These are phyloP conservation scores for Boletales sp. DNA, from an alignment of 768 basidiomycete species.

Conservation along the genomic window DNA sequence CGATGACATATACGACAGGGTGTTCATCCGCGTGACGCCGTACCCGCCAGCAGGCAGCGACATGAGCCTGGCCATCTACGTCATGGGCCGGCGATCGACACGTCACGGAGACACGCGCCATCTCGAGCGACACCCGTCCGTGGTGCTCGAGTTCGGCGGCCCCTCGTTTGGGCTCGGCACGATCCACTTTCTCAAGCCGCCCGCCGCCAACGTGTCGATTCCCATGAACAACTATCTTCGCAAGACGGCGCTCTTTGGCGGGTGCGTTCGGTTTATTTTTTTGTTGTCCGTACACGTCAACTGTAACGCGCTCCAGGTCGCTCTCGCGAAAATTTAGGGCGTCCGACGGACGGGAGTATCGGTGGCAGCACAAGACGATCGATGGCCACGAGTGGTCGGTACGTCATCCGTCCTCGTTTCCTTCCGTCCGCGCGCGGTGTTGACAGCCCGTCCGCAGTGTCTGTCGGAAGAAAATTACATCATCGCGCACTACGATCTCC, in stretches of 20 bases:
- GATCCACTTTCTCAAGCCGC: conserved; percentile 47
- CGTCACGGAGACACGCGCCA: conserved; percentile 54
- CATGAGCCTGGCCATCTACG: conserved; percentile 53
- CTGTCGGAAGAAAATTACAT: conserved; percentile 49
- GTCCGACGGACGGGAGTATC: conserved; percentile 68
- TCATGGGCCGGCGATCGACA: conserved; percentile 62
- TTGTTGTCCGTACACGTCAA: neutral
- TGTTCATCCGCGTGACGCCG: conserved; percentile 61
- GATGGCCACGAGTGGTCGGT: conserved; percentile 75
- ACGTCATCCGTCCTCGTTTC: conserved; percentile 28
- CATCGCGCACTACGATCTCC: conserved; percentile 66
- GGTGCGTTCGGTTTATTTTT: conserved; percentile 41
- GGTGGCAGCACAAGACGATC: conserved; percentile 56
- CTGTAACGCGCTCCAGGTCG: conserved; percentile 40
- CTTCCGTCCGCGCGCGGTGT: conserved; percentile 4
- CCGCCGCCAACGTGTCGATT: conserved; percentile 37
- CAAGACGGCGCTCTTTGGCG: conserved; percentile 61
- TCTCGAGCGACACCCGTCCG: conserved; percentile 48
- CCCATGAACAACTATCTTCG: conserved; percentile 64
- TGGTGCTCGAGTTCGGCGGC: conserved; percentile 55
- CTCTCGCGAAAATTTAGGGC: conserved; percentile 64
- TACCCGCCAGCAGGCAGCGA: conserved; percentile 36
- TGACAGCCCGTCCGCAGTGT: conserved; percentile 39
- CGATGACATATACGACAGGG: conserved; percentile 75
- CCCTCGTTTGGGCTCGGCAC: conserved; percentile 57